Evolutionary conservation across 2,329 filamentous ascomycete genomes (phyloP).

Genomic region (Samsoniella hepiali): DNA sequence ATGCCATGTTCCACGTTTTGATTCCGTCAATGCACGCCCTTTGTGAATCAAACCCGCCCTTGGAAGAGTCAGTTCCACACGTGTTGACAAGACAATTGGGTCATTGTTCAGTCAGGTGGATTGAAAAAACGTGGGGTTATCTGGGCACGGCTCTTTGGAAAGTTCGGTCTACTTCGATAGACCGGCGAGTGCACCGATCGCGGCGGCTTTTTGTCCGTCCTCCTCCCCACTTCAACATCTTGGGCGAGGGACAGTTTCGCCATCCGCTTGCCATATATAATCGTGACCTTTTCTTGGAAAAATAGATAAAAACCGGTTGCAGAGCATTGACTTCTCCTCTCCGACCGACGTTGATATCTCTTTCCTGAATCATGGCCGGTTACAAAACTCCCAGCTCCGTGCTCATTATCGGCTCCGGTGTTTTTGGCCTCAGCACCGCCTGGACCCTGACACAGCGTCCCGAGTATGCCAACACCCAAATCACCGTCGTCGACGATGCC

Average conservation of each 20-base stretch:
- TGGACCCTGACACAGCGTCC: constrained; percentile 64
- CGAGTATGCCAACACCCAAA: constrained; percentile 48
- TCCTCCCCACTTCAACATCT: not conserved
- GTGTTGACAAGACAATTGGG: not conserved
- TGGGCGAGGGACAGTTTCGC: not conserved
- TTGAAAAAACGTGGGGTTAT: constrained; percentile 3
- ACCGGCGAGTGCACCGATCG: constrained; percentile 2
- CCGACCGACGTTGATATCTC: not conserved
- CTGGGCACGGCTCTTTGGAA: not conserved
- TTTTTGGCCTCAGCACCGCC: constrained; percentile 61
- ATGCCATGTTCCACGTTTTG: not conserved
- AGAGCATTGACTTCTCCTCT: not conserved
- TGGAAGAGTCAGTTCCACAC: not conserved
- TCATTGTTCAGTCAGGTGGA: not conserved
- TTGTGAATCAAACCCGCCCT: not conserved
- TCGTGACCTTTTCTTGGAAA: not conserved
- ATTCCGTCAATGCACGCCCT: not conserved
- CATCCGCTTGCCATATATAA: not conserved
- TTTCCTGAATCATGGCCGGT: not conserved
- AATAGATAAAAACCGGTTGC: not conserved
- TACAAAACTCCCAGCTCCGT: constrained; percentile 46
- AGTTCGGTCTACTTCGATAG: constrained; percentile 1
- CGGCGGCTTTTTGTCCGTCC: not conserved
- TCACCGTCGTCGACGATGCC: constrained; percentile 59
- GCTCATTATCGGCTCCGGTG: constrained; percentile 67